These are phyloP conservation scores for Syzygium aqueum DNA, from an alignment of 345 rosid genomes.

Conservation along the genomic window DNA sequence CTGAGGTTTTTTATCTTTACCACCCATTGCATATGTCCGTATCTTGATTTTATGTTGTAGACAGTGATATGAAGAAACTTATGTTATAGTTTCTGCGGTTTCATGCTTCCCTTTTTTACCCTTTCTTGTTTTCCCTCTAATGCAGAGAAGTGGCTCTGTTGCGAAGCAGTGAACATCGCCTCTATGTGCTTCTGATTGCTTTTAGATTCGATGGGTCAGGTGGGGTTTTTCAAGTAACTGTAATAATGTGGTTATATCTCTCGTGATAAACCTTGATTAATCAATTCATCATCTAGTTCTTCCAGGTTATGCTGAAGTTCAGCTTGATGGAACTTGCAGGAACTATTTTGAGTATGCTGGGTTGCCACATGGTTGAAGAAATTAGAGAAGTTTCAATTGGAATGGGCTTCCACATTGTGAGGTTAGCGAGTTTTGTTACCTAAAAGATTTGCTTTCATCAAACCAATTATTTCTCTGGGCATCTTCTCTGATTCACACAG, in stretches of 20 bases:
- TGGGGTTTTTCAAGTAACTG: slow-evolving; percentile 28
- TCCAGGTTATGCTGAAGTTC: slow-evolving; percentile 14
- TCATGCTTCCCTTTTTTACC: slow-evolving; percentile 2
- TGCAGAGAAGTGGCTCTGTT: slow-evolving; percentile 79
- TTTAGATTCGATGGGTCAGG: slow-evolving; percentile 62
- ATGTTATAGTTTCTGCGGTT: background rate
- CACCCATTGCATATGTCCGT: background rate
- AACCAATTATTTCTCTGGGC: slow-evolving; percentile 6
- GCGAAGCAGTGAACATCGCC: slow-evolving; percentile 50
- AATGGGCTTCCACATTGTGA: slow-evolving; percentile 77
- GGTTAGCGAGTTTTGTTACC: slow-evolving; percentile 41
- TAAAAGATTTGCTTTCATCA: background rate
- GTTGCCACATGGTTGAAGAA: slow-evolving; percentile 56
- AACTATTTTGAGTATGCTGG: slow-evolving; percentile 50
- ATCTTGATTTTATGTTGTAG: background rate
- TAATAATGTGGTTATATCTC: slow-evolving; percentile 1
- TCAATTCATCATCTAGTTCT: background rate
- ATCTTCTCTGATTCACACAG: slow-evolving; percentile 22
- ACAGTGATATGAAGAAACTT: background rate
- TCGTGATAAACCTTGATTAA: background rate
- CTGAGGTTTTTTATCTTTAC: background rate
- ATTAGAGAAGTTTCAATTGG: slow-evolving; percentile 64
- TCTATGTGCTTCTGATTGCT: slow-evolving; percentile 62
- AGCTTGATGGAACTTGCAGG: slow-evolving; percentile 34
- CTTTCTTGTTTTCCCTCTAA: background rate